These are phyloP conservation scores for Kwoniella heveanensis DNA, from an alignment of 768 basidiomycete species.

Conservation along the genomic window DNA sequence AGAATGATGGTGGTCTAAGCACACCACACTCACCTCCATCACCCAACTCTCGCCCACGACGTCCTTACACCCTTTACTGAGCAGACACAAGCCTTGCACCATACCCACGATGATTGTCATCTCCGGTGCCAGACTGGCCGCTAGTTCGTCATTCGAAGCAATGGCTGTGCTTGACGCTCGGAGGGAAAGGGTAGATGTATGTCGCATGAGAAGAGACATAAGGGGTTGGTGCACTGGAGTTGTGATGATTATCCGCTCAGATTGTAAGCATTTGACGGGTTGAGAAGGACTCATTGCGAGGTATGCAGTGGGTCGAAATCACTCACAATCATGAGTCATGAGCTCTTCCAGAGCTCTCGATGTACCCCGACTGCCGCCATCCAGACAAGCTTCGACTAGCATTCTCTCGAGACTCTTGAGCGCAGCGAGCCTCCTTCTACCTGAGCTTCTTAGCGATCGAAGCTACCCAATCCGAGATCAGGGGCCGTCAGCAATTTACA, in stretches of 20 bases:
- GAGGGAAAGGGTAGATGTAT: constrained; percentile 33
- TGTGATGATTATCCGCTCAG: too few species aligned
- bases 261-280: too few species aligned
- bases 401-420: constrained; percentile 22
- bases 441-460: constrained; percentile 30
- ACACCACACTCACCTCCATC: constrained; percentile 36
- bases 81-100: constrained; percentile 42
- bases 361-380: background rate
- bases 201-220: constrained; percentile 37
- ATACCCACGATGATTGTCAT: constrained; percentile 25
- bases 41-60: constrained; percentile 39
- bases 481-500: too few species aligned
- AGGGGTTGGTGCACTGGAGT: constrained; percentile 37
- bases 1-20: too few species aligned
- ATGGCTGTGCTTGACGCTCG: constrained; percentile 29
- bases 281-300: too few species aligned
- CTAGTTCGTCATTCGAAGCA: constrained; percentile 27
- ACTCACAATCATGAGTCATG: constrained; percentile 17
- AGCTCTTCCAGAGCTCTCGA: constrained; percentile 9
- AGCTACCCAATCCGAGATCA: too few species aligned
- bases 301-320: background rate
- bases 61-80: constrained; percentile 28
- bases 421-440: constrained; percentile 21
- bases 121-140: constrained; percentile 30
- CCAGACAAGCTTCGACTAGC: constrained; percentile 26